Conservation (phyloP, 176 grass and related monocot species). For the Neostapfia colusana region DNA sequence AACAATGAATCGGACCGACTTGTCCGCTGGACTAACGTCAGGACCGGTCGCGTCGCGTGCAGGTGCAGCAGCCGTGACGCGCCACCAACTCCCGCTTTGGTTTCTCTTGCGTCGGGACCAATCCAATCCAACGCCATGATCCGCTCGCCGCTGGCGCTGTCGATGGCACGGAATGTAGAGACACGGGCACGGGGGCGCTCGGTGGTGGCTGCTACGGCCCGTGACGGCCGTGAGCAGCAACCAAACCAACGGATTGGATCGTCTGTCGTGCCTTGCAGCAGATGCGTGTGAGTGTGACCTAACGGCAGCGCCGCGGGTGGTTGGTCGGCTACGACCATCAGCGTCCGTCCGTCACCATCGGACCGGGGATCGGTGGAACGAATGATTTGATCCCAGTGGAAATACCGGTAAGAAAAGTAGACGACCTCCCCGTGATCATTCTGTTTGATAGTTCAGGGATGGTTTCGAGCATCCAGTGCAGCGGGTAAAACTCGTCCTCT, state of each 20-base stretch:
- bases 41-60: constrained; percentile 13
- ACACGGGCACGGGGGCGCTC: background rate
- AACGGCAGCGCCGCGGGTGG: background rate
- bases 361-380: background rate
- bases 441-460: background rate
- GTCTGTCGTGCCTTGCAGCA: background rate
- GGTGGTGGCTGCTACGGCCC: background rate
- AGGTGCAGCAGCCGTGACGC: constrained; percentile 27
- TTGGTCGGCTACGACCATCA: constrained; percentile 33
- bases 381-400: constrained; percentile 18
- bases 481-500: background rate
- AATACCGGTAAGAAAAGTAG: constrained; percentile 2
- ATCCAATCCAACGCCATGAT: constrained; percentile 28
- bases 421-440: constrained; percentile 5
- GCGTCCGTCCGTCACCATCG: constrained; percentile 10
- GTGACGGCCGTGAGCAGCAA: background rate
- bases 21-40: background rate
- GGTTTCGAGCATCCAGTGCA: background rate
- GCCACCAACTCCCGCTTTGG: constrained; percentile 43
- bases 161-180: constrained; percentile 46
- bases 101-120: constrained; percentile 41
- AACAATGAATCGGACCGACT: background rate
- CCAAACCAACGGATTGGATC: background rate
- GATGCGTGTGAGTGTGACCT: background rate
- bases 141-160: constrained; percentile 11